Evolutionary conservation across 208 protist species (phyloP).

Genomic region (Kentomonas sorsogonicus): DNA sequence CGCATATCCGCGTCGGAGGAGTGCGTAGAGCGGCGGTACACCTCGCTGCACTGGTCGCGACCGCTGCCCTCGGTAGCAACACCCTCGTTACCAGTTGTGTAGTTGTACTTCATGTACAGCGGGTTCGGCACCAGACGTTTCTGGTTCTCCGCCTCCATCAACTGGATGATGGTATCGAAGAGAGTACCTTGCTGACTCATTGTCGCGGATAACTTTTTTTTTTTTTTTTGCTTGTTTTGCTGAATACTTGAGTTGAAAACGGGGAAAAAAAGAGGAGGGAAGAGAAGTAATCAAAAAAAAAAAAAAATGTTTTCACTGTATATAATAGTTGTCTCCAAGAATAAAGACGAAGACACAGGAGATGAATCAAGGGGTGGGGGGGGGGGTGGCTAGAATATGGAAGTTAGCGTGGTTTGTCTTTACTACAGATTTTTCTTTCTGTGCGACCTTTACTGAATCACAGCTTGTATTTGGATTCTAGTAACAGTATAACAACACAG

Average conservation of each 20-base stretch:
- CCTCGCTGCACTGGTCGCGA: too few relatives aligned
- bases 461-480: too few relatives aligned
- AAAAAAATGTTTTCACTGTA: slow-evolving; percentile 7
- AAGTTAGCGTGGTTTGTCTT: too few relatives aligned
- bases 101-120: too few relatives aligned
- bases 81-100: too few relatives aligned
- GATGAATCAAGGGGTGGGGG: too few relatives aligned
- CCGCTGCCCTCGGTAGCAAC: slow-evolving; percentile 36
- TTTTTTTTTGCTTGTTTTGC: slow-evolving; percentile 9
- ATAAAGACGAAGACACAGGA: too few relatives aligned
- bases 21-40: slow-evolving; percentile 27
- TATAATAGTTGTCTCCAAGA: too few relatives aligned
- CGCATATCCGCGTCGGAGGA: slow-evolving; percentile 47
- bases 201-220: slow-evolving; percentile 15
- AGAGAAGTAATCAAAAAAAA: slow-evolving; percentile 4
- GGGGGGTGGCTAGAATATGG: too few relatives aligned
- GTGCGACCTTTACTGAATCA: too few relatives aligned
- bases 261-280: background rate
- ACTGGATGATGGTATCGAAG: background rate
- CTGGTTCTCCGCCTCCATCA: background rate
- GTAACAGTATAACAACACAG: too few relatives aligned
- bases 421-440: too few relatives aligned
- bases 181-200: slow-evolving; percentile 11
- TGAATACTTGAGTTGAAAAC: background rate
- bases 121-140: background rate